Base-by-base conservation (phyloP, 2,329 filamentous ascomycete genomes). In the Penicillium sumatraense region DNA sequence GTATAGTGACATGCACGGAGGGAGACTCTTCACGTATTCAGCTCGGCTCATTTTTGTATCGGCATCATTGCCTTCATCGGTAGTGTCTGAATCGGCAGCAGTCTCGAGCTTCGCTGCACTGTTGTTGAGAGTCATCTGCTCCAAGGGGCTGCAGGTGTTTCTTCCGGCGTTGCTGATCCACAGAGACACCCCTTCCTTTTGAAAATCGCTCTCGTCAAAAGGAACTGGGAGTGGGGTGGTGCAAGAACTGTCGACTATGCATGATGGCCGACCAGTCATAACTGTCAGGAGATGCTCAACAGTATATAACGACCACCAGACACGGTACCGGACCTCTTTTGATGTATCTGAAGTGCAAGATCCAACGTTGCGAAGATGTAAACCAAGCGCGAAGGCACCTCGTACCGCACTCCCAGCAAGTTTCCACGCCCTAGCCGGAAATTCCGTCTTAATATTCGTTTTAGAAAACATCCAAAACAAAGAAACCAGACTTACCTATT, bases 271-370 rank as follows among this genome's bases (percentile, higher is more conserved):
- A n/a, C 77, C 77, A 2, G 76, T 79, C 63, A 78, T 74, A 27
- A 73, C 67, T 46, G 72, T 72, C 16, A 80, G 68, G 14, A 74
- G 70, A 51, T 76, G 73, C 49, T 80, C 77, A 16, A 78, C 54
- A 9, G 68, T 69, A 57, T 77, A 76, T 20, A 79, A 56, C 21
- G 76, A 72, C 73, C 76, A 78, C 77, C 77, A 79, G 18, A 78
- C 70, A 16, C 75, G 72, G 54, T 77, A 78, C 40, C 75, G 69
- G 27, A 76, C 73, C 56, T 78, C 75, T 46, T 76, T 78, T 18
- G 75, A 74, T 7, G 66, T 71, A 53, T 77, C 71, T 2, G 72
- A 70, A 23, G 74, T 71, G 29, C 64, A 68, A 6, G 54, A 51
- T 24, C 72, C 75, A 6, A 74, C 66, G 36, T 77, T 78, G 36